Evolutionary conservation across 345 rosid species (phyloP).

Genomic region (Kernera saxatilis): DNA sequence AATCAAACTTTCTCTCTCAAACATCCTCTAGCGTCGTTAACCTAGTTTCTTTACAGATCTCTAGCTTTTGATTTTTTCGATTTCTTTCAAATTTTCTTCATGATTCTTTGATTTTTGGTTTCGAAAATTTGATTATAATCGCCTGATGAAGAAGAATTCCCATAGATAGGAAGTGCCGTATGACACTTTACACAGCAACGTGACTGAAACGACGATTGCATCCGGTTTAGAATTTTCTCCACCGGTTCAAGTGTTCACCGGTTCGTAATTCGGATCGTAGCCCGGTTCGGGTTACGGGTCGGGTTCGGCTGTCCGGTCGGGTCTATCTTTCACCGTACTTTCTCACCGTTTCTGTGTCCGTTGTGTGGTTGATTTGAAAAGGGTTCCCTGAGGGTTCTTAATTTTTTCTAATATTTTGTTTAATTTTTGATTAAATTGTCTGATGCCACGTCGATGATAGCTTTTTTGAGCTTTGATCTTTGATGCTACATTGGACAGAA

Average conservation of each 20-base stretch:
- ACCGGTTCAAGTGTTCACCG: constrained; percentile 9
- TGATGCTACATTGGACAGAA: constrained; percentile 51
- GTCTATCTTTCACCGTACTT: not conserved
- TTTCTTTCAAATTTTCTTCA: not conserved
- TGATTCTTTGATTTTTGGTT: not conserved
- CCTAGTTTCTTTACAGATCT: too few species aligned
- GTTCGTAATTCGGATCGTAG: not conserved
- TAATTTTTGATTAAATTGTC: constrained; percentile 1
- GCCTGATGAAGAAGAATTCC: constrained; percentile 42
- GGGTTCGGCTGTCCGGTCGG: not conserved
- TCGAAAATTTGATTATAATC: too few species aligned
- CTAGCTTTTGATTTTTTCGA: not conserved
- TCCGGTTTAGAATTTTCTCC: not conserved
- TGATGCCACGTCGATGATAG: constrained; percentile 47
- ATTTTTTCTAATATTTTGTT: not conserved
- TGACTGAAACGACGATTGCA: constrained; percentile 1
- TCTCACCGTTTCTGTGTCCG: constrained; percentile 9
- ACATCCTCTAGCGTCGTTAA: too few species aligned
- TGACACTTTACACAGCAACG: constrained; percentile 46
- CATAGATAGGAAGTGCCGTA: constrained; percentile 63
- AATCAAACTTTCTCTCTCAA: not conserved
- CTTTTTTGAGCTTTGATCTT: constrained; percentile 30
- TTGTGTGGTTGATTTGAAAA: constrained; percentile 36
- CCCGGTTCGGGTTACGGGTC: not conserved
- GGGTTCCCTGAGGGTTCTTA: constrained; percentile 31